Conservation (phyloP, 768 basidiomycete species). For the Pisolithus tinctorius region DNA sequence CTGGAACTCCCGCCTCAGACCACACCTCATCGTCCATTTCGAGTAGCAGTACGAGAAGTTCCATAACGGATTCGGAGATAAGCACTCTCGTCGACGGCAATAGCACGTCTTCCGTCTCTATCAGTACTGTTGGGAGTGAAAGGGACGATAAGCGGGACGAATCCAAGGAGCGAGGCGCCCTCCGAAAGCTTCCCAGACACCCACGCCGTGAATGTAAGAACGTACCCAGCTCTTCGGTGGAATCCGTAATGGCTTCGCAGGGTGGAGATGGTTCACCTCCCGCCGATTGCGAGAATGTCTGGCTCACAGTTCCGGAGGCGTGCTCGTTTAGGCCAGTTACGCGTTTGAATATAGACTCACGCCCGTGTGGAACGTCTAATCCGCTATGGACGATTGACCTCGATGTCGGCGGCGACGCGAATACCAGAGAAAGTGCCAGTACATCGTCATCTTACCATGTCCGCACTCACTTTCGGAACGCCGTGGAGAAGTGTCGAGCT, state of each 20-base stretch:
- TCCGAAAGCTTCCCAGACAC: slow-evolving; percentile 42
- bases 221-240: slow-evolving; percentile 27
- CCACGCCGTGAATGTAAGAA: slow-evolving; percentile 36
- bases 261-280: slow-evolving; percentile 21
- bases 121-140: slow-evolving; percentile 44
- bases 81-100: slow-evolving; percentile 60
- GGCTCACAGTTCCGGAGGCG: no score
- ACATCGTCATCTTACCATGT: slow-evolving; percentile 29
- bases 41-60: slow-evolving; percentile 40
- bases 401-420: slow-evolving; percentile 14
- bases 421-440: slow-evolving; percentile 32
- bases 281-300: slow-evolving; percentile 3
- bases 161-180: slow-evolving; percentile 34
- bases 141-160: slow-evolving; percentile 22
- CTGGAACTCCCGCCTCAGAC: slow-evolving; percentile 12
- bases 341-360: slow-evolving; percentile 16
- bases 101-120: slow-evolving; percentile 47
- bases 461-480: slow-evolving; percentile 72
- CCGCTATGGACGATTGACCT: slow-evolving; percentile 8
- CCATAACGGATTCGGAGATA: slow-evolving; percentile 49
- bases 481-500: slow-evolving; percentile 38
- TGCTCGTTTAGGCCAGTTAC: no score
- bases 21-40: slow-evolving; percentile 25
- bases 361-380: slow-evolving; percentile 18
- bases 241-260: slow-evolving; percentile 31